phyloP scores from a whole-genome alignment of 495 filamentous ascomycete species.

The Trichoderma asperelloides region DNA sequence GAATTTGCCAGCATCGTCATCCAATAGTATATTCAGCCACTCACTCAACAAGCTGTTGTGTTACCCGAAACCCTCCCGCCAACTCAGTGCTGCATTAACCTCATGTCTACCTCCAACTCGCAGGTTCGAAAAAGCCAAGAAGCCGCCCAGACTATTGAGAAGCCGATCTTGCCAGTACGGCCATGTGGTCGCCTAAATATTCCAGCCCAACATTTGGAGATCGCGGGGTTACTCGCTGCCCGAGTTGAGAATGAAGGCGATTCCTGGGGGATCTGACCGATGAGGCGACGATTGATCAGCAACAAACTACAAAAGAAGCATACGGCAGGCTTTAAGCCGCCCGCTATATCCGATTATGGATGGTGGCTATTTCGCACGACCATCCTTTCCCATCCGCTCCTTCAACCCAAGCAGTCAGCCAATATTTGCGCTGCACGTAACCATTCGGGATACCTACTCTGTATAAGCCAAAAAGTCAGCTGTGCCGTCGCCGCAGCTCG shows the following conservation, averaged over 20 bases:
- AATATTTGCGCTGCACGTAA: not conserved
- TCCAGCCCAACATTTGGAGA: not conserved
- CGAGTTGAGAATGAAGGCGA: not conserved
- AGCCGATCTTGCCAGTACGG: not conserved
- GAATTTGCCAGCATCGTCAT: not conserved
- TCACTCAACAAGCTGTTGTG: not conserved
- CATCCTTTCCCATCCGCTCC: not conserved
- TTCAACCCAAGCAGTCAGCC: not conserved
- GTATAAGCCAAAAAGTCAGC: not conserved
- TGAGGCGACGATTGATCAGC: not conserved
- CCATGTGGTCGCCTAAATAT: not conserved
- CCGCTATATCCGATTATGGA: not conserved
- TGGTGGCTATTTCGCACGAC: not conserved
- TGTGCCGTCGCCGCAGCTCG: not conserved
- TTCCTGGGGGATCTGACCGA: not conserved
- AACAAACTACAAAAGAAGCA: not conserved
- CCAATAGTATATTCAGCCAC: not conserved
- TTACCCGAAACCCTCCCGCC: not conserved
- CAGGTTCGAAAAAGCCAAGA: not conserved
- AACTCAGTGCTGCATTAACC: not conserved
- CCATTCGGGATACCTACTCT: not conserved
- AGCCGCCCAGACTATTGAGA: not conserved
- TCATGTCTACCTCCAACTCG: not conserved
- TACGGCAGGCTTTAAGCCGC: not conserved
- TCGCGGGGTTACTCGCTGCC: slow-evolving; percentile 2